Conservation (phyloP, 2,329 filamentous ascomycete genomes). For the Ophiocordyceps unilateralis region DNA sequence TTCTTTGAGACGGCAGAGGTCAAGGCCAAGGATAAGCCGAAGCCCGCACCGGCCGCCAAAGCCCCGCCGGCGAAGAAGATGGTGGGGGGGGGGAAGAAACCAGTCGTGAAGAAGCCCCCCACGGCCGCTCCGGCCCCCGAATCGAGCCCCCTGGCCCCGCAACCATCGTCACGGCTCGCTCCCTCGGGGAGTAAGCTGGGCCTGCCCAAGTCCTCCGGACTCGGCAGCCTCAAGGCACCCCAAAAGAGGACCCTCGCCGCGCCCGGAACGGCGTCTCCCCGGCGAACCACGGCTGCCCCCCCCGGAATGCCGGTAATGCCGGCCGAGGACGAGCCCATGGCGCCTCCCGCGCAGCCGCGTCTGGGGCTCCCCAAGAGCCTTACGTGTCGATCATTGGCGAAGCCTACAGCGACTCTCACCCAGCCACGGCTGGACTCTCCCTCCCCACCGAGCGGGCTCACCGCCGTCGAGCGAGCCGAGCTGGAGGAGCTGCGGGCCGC, state of each 20-base stretch:
- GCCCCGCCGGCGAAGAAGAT: constrained; percentile 31
- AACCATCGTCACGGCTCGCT: constrained; percentile 35
- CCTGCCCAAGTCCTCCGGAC: constrained; percentile 32
- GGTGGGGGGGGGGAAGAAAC: constrained; percentile 24
- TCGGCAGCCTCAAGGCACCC: constrained; percentile 42
- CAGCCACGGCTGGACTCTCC: constrained; percentile 36
- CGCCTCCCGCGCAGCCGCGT: constrained; percentile 42
- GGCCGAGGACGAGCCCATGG: constrained; percentile 38
- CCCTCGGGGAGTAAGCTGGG: constrained; percentile 33
- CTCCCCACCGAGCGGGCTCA: constrained; percentile 46
- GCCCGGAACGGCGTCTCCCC: constrained; percentile 34
- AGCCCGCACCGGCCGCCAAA: constrained; percentile 48
- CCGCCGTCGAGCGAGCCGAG: constrained; percentile 75
- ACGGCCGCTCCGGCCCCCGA: constrained; percentile 26
- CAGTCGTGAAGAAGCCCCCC: constrained; percentile 26
- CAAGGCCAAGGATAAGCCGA: constrained; percentile 52
- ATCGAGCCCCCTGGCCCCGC: constrained; percentile 36
- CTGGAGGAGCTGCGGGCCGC: constrained; percentile 74
- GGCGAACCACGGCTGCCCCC: constrained; percentile 29
- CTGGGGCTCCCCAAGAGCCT: constrained; percentile 60
- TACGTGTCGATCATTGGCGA: constrained; percentile 69
- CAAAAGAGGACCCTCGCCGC: constrained; percentile 35
- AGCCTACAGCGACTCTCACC: constrained; percentile 40
- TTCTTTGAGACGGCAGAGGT: constrained; percentile 50
- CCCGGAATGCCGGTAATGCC: constrained; percentile 34